Conservation (phyloP, 2,329 filamentous ascomycete genomes). For the Cordyceps cateniannulata region DNA sequence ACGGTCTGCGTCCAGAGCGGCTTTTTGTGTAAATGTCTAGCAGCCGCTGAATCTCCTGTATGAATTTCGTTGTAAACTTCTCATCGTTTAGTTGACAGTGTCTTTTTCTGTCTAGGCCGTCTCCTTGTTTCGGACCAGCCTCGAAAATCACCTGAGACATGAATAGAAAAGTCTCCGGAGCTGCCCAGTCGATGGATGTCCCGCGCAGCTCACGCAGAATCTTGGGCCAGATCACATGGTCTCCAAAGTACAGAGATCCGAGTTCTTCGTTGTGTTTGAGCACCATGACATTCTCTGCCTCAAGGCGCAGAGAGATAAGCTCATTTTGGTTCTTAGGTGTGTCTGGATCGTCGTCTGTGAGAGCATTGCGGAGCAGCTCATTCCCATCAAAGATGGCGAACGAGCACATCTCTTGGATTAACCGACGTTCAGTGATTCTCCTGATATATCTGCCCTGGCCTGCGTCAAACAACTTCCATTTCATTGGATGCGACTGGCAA, state of each 20-base stretch:
- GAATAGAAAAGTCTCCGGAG: not conserved
- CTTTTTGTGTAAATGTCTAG: not conserved
- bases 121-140: not conserved
- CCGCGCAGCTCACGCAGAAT: not conserved
- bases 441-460: not conserved
- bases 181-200: conserved; percentile 1
- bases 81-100: not conserved
- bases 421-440: fast-evolving
- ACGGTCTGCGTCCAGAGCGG: not conserved
- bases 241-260: not conserved
- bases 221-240: not conserved
- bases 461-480: not conserved
- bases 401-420: fast-evolving
- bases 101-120: no score
- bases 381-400: not conserved
- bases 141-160: not conserved
- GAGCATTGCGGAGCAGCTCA: not conserved
- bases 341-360: not conserved
- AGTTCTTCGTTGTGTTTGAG: conserved; percentile 20
- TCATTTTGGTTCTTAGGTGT: not conserved
- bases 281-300: fast-evolving
- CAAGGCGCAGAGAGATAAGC: not conserved
- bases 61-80: not conserved
- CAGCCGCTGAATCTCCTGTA: not conserved
- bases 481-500: not conserved